Percentiles rank a stretch among this genome's conserved stretches.
These are phyloP conservation scores for Coelastrella sp. DNA, from an alignment of 139 green algal genomes.

Conservation along the genomic window DNA sequence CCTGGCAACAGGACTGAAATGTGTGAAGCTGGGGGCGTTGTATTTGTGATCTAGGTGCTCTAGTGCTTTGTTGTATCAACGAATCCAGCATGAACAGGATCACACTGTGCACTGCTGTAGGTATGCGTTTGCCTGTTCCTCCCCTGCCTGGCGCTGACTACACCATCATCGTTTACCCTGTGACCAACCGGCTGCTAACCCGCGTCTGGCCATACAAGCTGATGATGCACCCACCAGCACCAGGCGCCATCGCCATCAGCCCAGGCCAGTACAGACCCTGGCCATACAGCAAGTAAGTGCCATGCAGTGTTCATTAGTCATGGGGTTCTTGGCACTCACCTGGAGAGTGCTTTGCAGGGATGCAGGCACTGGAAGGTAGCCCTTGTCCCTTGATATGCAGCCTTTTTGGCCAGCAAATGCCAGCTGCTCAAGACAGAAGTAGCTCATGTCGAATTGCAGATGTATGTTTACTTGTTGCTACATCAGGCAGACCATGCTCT, in stretches of 20 bases:
- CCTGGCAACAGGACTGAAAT: neutral
- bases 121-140: neutral
- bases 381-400: neutral
- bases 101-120: neutral
- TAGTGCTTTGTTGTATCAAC: neutral
- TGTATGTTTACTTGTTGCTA: neutral
- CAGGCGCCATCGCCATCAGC: constrained; percentile 23
- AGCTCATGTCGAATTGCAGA: neutral
- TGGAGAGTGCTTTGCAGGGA: too few relatives aligned
- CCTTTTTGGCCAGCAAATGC: neutral
- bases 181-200: constrained; percentile 13
- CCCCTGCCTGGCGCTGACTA: neutral
- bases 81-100: neutral
- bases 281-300: constrained; percentile 26
- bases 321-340: neutral
- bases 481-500: neutral
- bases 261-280: constrained; percentile 37
- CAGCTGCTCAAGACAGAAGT: neutral
- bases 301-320: too few relatives aligned
- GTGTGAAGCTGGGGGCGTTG: neutral
- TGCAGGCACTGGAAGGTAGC: neutral
- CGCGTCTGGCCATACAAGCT: constrained; percentile 35
- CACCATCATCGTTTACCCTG: constrained; percentile 17
- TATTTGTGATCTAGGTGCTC: neutral
- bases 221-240: constrained; percentile 29